Evolutionary conservation across 805 yeast genomes (phyloP).

Genomic region (Wilhelminamyces savonicus): DNA sequence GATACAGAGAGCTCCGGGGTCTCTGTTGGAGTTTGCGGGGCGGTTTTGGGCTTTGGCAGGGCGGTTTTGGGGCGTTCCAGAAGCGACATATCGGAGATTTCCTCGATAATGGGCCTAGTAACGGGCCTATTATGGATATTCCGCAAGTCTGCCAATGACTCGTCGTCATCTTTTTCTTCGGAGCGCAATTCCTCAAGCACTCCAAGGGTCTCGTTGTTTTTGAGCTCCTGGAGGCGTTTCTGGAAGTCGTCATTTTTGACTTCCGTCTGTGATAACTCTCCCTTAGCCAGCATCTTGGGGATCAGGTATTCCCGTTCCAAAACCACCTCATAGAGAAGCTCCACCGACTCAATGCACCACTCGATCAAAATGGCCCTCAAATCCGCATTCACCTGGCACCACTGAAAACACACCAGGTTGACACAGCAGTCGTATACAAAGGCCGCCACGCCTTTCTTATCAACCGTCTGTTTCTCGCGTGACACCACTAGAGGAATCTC

Average conservation of each 20-base stretch:
- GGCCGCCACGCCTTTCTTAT: conserved; percentile 64
- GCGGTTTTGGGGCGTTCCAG: no score
- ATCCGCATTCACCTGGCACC: conserved; percentile 55
- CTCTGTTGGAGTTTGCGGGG: no score
- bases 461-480: conserved; percentile 46
- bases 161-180: conserved; percentile 2
- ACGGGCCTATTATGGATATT: no score
- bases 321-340: conserved; percentile 39
- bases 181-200: conserved; percentile 38
- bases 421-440: conserved; percentile 77
- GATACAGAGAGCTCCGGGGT: no score
- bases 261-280: conserved; percentile 43
- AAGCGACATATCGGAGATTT: no score
- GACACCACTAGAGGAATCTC: conserved; percentile 78
- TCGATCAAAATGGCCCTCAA: conserved; percentile 64
- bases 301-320: conserved; percentile 59
- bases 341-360: conserved; percentile 81
- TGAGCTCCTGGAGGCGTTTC: conserved; percentile 24
- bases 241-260: conserved; percentile 41
- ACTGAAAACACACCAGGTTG: conserved; percentile 53
- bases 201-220: conserved; percentile 37
- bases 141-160: no score
- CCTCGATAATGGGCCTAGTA: no score
- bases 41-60: no score
- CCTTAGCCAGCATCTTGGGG: conserved; percentile 74